Evolutionary conservation across 2,329 filamentous ascomycete genomes (phyloP), one percentile per base, ranked within the genome.

Genomic region (Cyphellophora attinorum): DNA sequence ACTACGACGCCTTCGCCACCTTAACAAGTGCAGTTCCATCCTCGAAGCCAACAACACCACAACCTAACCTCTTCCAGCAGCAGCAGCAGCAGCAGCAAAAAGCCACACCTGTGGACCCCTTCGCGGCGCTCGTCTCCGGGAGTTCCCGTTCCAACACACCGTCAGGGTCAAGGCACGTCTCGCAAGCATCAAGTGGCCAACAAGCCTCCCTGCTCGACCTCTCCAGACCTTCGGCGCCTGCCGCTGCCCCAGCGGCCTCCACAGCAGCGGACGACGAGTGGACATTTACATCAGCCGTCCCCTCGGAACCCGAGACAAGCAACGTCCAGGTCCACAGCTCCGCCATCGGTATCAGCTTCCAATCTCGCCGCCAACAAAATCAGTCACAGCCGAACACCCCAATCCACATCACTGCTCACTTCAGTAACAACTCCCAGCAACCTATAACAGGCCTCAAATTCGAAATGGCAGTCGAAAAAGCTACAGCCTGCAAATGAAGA

Each of bases 381-480:
- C 69, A 40, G 59, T n/a, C n/a, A n/a, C n/a, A n/a, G n/a, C n/a
- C n/a, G n/a, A 25, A 25, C 21, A 62, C 37, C 63, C 75, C 53
- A 3, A 75, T 95, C 29, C 68, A 74, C 18, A 73, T 96, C 30
- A 63, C 76, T 3, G 84, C 86, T 43, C 69, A 73, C n/a, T 93
- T 95, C 55, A 86, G 85, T 12, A 98, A 93, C 56, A 81, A 74
- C 40, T 81, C 79, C 1, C 60, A 72, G 2, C 72, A 82, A 50
- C 72, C 76, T 0, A 71, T 98, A 14, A 72, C 73, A 3, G 82
- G 93, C 44, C 65, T 98, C 18, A 86, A 89, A 39, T 93, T 95
- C 52, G 85, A 94, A 57, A 70, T 93, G 25, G 91, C 91, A 3
- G 89, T 95, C 18, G 91, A 89, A 40, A 96, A 89, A 74, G 81